phyloP scores from a whole-genome alignment of 2,329 filamentous ascomycete species.

The Pseudodiploospora longispora region DNA sequence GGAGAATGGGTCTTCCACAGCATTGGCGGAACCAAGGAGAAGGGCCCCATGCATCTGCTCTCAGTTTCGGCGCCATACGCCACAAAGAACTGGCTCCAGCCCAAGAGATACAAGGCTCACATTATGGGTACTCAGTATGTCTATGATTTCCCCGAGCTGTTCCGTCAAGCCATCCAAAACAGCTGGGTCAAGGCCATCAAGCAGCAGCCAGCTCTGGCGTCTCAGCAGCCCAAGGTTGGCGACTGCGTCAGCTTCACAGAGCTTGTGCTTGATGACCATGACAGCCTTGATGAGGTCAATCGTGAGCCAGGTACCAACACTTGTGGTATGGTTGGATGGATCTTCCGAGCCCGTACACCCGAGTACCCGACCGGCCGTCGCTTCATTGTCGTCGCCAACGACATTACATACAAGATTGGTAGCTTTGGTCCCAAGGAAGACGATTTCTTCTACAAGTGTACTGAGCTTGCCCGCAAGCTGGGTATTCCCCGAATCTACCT shows the following conservation, averaged over 20 bases:
- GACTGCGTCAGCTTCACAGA: conserved; percentile 93
- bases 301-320: conserved; percentile 92
- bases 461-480: conserved; percentile 85
- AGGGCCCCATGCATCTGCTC: conserved; percentile 89
- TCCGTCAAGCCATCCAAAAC: conserved; percentile 96
- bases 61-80: conserved; percentile 88
- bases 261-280: conserved; percentile 87
- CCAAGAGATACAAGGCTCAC: conserved; percentile 98
- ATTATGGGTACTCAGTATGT: conserved; percentile 99
- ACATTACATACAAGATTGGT: conserved; percentile 98
- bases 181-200: conserved; percentile 73
- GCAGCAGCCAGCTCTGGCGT: conserved; percentile 63
- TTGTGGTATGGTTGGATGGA: conserved; percentile 98
- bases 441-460: conserved; percentile 98
- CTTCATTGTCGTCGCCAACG: conserved; percentile 96
- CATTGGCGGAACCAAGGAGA: conserved; percentile 89
- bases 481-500: conserved; percentile 96
- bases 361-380: conserved; percentile 89
- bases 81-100: conserved; percentile 97
- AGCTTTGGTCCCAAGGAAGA: conserved; percentile 96
- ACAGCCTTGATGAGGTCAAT: conserved; percentile 86
- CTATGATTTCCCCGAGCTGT: conserved; percentile 98
- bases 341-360: conserved; percentile 87
- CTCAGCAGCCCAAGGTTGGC: conserved; percentile 75
- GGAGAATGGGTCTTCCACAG: conserved; percentile 98